A percentile compares a stretch with the other conserved stretches of the same genome.
Evolutionary conservation across 305 asterid genomes (phyloP).

Genomic region (Solanum hybrid): DNA sequence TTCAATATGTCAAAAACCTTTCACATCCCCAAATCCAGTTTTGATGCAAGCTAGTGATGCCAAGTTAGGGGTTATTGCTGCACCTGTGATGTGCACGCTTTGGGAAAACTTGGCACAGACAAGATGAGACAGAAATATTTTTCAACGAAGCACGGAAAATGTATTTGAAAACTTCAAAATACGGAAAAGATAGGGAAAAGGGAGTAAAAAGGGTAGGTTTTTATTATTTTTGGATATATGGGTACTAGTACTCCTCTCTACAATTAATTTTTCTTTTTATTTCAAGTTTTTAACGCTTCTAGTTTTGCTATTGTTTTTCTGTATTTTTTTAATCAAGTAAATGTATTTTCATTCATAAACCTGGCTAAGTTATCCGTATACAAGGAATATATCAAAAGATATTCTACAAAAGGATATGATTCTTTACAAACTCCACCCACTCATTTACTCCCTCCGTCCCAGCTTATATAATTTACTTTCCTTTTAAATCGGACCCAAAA

Average conservation of each 20-base stretch:
- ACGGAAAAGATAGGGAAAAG: background rate
- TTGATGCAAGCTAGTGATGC: background rate
- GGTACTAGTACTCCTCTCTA: background rate
- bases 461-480: background rate
- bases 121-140: background rate
- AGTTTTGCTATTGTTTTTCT: background rate
- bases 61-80: background rate
- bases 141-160: background rate
- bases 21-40: background rate
- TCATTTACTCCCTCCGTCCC: background rate
- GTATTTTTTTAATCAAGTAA: background rate
- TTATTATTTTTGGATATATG: background rate
- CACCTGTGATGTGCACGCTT: background rate
- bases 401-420: background rate
- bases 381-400: background rate
- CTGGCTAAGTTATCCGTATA: background rate
- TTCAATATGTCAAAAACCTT: background rate
- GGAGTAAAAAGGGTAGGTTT: background rate
- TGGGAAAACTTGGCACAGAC: background rate
- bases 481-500: background rate
- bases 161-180: background rate
- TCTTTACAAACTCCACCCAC: background rate
- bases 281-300: background rate
- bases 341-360: background rate
- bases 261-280: background rate